Conservation (phyloP, 2,329 filamentous ascomycete species). For the Xylaria sp. region DNA sequence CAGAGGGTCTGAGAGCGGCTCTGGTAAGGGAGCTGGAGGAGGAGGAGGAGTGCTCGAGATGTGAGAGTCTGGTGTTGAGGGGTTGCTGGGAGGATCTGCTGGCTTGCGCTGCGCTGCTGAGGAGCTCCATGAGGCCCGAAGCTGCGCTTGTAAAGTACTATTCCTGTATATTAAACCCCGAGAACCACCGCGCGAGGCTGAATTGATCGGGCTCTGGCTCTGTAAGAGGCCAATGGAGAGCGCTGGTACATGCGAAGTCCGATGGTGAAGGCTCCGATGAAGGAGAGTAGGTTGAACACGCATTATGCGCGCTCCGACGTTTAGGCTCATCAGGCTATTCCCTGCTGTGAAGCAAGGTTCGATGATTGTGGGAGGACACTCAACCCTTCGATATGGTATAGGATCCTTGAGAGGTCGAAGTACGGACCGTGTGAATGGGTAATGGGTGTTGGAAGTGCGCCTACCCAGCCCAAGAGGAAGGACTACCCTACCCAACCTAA, state of each 20-base stretch:
- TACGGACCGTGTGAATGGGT: not conserved
- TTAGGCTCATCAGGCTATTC: slow-evolving; percentile 38
- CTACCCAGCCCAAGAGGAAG: too few species aligned
- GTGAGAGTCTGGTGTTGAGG: slow-evolving; percentile 7
- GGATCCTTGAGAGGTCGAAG: not conserved
- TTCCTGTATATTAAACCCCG: not conserved
- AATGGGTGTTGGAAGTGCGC: not conserved
- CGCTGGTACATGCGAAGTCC: slow-evolving; percentile 7
- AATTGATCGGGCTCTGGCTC: not conserved
- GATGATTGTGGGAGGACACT: not conserved
- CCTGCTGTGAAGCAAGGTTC: not conserved
- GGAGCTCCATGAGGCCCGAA: slow-evolving; percentile 18
- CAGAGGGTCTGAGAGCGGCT: slow-evolving; percentile 53
- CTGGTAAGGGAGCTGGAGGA: slow-evolving; percentile 17
- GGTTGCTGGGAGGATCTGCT: not conserved
- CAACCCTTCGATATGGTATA: not conserved
- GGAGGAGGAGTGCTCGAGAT: not conserved
- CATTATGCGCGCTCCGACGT: slow-evolving; percentile 43
- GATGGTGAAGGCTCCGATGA: slow-evolving; percentile 13
- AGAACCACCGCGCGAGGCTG: not conserved
- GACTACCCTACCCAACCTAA: too few species aligned
- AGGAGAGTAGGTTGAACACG: slow-evolving; percentile 36
- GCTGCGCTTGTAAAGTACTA: not conserved
- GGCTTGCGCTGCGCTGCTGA: slow-evolving; percentile 2
- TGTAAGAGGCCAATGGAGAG: slow-evolving; percentile 6